Evolutionary conservation across 2,329 filamentous ascomycete species (phyloP), one percentile per base, ranked within the genome.

Genomic region (Coccinonectria pachysandricola): DNA sequence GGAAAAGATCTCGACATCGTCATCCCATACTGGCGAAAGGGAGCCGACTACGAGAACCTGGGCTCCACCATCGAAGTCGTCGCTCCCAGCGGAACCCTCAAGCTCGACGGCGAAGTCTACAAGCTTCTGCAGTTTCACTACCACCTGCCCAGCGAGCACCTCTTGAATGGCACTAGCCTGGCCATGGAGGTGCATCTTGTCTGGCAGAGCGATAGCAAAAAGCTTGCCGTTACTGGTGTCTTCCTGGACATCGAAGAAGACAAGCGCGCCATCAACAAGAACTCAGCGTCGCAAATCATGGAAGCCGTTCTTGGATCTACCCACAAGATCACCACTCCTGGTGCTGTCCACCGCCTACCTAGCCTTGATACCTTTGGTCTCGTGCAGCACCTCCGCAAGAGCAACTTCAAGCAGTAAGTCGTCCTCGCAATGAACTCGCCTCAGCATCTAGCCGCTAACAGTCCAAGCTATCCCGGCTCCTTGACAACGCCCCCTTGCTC

Each of bases 401-500:
- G 54, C 13, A 43, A 43, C 3, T 43, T 51, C 26, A 36, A 34
- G 13, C 43, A 36, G 49, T 49, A 26, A 43, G 48, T 40, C 7
- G 10, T n/a, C 5, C 12, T 20, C 18, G 15, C 10, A 11, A 2
- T 9, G 7, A 20, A 9, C 7, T 20, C n/a, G 5, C 8, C 12
- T 8, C 2, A 13, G 1, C 4, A 5, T 6, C 10, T 11, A n/a
- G 10, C 17, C 2, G n/a, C n/a, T n/a, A n/a, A n/a, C n/a, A n/a
- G n/a, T n/a, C n/a, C n/a, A n/a, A 48, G 45, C 17, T 78, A 77
- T 55, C 48, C 50, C 8, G 73, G 73, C 12, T 74, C 68, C 11
- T 56, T 78, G 23, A 78, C 73, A 20, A 76, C 71, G 0, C 73
- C 74, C 12, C 73, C 73, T 4, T 77, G 73, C 52, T 57, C 58